A percentile compares a stretch with the other conserved stretches of the same genome.
phyloP scores from a whole-genome alignment of 192 early-diverging fungal species.

The Phycomyces nitens region DNA sequence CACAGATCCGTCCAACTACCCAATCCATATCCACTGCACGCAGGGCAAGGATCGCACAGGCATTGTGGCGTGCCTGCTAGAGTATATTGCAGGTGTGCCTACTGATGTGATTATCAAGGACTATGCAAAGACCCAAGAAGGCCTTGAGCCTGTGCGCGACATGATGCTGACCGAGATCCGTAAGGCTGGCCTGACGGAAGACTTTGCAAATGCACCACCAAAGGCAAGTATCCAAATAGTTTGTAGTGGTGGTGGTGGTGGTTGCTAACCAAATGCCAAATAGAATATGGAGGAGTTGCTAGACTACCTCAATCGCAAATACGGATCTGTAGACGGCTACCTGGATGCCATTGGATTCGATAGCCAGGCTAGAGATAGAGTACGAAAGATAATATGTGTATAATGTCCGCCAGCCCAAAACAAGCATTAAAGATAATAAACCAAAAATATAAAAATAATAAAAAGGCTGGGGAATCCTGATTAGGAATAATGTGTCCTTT shows the following conservation, averaged over 20 bases:
- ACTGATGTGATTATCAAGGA: slow-evolving; percentile 54
- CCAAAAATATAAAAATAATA: too few relatives aligned
- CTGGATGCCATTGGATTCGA: slow-evolving; percentile 22
- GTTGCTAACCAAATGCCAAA: too few relatives aligned
- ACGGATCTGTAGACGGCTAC: slow-evolving; percentile 19
- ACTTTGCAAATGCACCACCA: slow-evolving; percentile 50
- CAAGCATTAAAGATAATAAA: too few relatives aligned
- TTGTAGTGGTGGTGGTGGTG: too few relatives aligned
- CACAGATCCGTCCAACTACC: slow-evolving; percentile 51
- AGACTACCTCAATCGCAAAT: slow-evolving; percentile 15
- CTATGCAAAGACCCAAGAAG: slow-evolving; percentile 50
- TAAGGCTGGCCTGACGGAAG: slow-evolving; percentile 46
- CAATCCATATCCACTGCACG: slow-evolving; percentile 63
- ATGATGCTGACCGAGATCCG: slow-evolving; percentile 53
- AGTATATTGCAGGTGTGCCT: slow-evolving; percentile 51
- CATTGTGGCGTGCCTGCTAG: slow-evolving; percentile 52
- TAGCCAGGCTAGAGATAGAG: slow-evolving; percentile 13
- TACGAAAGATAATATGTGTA: slow-evolving; percentile 18
- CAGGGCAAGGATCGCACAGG: slow-evolving; percentile 72
- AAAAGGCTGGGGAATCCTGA: too few relatives aligned
- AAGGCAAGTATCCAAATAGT: slow-evolving; percentile 37
- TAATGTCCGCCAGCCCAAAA: too few relatives aligned
- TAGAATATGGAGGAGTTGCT: slow-evolving; percentile 31
- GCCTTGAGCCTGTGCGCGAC: slow-evolving; percentile 41
- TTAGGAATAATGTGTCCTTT: too few relatives aligned